Evolutionary conservation across 306 rosid genomes (phyloP), one percentile per base, ranked within the genome.

Genomic region (Trifolium pratense): DNA sequence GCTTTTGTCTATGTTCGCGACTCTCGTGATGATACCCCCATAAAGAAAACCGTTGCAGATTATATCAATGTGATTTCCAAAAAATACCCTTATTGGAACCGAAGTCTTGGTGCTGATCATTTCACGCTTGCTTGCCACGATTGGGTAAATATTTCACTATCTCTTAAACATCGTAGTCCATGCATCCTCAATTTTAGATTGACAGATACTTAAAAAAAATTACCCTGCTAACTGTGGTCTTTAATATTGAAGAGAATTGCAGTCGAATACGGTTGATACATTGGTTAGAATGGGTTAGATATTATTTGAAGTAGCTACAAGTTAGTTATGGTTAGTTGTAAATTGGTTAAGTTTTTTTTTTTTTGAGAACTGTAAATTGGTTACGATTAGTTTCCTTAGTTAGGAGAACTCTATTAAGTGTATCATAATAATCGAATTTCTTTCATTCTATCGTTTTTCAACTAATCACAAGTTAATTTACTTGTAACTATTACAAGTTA

Each of bases 41-140:
- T 95, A 5, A 84, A 71, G 13, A 80, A 81, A 62, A 90, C 97
- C 1, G 87, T 91, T 31, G 45, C 32, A 2, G 99, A 91, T 52
- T 91, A 91, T 62, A 60, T 90, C 70, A 40, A 86, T 67, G 75
- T 95, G 66, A 65, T 95, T 18, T 75, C 86, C 0, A 51, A 17
- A 64, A 89, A 78, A 78, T 84, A 95, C 21, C 91, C 93, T 13
- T 91, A 36, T 66, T 95, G 99, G 99, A 95, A 95, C 39, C 85
- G 97, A 80, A 90, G 97, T 83, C 90, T 90, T 2, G 99, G 95
- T 14, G 90, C 92, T 2, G 99, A 95, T 81, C 99, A 95, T 52
- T 95, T 95, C 79, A 90, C 83, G 84, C 90, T 95, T 55, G 65
- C 97, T 58, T 95, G 99, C 88, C 99, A 95, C 66, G 99, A 95